A percentile compares a stretch with the other conserved stretches of the same genome.
phyloP scores from a whole-genome alignment of 2,329 filamentous ascomycete species.

The Zelopaecilomyces penicillatus region DNA sequence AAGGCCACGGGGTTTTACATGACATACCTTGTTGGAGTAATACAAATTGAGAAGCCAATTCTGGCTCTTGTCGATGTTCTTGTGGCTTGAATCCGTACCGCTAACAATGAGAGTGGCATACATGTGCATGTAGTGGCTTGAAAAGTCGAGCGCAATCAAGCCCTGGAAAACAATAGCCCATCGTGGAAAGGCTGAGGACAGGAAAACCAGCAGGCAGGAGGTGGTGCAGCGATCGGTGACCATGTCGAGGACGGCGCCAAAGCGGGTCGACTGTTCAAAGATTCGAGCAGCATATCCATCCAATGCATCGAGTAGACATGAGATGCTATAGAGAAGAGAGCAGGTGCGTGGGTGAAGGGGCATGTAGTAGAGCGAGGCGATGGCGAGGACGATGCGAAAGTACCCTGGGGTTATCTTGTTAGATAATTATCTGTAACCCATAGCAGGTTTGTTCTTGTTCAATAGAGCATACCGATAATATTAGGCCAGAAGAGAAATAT shows the following conservation, averaged over 20 bases:
- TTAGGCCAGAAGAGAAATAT: slow-evolving; percentile 79
- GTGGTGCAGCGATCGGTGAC: slow-evolving; percentile 98
- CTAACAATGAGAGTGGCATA: slow-evolving; percentile 88
- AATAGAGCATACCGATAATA: slow-evolving; percentile 56
- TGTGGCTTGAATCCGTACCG: slow-evolving; percentile 73
- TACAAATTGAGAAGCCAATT: slow-evolving; percentile 90
- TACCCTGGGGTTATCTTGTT: slow-evolving; percentile 47
- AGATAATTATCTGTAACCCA: too few species aligned
- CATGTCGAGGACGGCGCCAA: slow-evolving; percentile 97
- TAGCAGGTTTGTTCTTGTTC: too few species aligned
- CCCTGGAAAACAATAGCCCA: slow-evolving; percentile 93
- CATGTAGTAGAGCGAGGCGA: slow-evolving; percentile 98
- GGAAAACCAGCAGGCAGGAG: slow-evolving; percentile 85
- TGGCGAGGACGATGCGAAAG: slow-evolving; percentile 66
- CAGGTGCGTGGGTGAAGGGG: slow-evolving; percentile 95
- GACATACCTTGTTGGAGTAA: slow-evolving; percentile 84
- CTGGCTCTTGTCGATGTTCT: slow-evolving; percentile 81
- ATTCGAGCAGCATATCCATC: slow-evolving; percentile 77
- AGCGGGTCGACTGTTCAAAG: slow-evolving; percentile 88
- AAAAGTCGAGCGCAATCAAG: slow-evolving; percentile 83
- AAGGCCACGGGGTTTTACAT: slow-evolving; percentile 9
- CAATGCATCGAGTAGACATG: slow-evolving; percentile 88
- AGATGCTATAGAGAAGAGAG: slow-evolving; percentile 83
- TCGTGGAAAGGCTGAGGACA: slow-evolving; percentile 87
- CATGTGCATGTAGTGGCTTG: slow-evolving; percentile 99